These are phyloP conservation scores for Coniochaeta hoffmannii DNA, from an alignment of 2,329 filamentous ascomycete genomes.

Conservation along the genomic window DNA sequence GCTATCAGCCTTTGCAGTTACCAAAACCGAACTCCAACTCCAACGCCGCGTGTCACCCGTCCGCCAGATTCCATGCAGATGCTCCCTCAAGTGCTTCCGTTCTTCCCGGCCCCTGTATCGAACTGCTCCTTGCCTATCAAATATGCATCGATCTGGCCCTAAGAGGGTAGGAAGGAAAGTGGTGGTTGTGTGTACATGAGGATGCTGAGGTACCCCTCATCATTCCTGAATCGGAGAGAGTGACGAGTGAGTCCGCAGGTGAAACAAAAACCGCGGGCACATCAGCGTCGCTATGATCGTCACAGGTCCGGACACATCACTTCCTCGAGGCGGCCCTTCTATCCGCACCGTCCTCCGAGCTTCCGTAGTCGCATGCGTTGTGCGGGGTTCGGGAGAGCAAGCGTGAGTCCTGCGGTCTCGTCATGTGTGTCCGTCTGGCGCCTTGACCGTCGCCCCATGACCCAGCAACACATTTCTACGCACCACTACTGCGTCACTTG, in stretches of 20 bases:
- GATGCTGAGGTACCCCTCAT: too few relatives aligned
- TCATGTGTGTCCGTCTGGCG: neutral
- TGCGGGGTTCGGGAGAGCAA: too few relatives aligned
- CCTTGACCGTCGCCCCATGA: neutral
- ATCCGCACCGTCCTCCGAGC: too few relatives aligned
- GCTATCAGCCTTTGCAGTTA: neutral
- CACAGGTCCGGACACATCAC: too few relatives aligned
- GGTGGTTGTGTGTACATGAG: neutral
- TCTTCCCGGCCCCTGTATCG: neutral
- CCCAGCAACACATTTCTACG: neutral
- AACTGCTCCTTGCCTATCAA: neutral
- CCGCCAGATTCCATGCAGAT: conserved; percentile 1
- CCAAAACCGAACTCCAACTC: conserved; percentile 11
- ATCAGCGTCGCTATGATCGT: too few relatives aligned
- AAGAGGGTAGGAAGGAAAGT: neutral
- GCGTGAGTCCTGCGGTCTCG: neutral
- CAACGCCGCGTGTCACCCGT: neutral
- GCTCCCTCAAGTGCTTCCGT: neutral
- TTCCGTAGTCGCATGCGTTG: too few relatives aligned
- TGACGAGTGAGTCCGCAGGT: too few relatives aligned
- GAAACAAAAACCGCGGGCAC: too few relatives aligned
- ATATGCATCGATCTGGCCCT: neutral
- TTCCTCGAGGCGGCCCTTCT: too few relatives aligned
- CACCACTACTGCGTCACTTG: conserved; percentile 24
- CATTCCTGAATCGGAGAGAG: too few relatives aligned